Conservation (phyloP, 2,329 filamentous ascomycete genomes). For the Pestalotiopsis sp. region DNA sequence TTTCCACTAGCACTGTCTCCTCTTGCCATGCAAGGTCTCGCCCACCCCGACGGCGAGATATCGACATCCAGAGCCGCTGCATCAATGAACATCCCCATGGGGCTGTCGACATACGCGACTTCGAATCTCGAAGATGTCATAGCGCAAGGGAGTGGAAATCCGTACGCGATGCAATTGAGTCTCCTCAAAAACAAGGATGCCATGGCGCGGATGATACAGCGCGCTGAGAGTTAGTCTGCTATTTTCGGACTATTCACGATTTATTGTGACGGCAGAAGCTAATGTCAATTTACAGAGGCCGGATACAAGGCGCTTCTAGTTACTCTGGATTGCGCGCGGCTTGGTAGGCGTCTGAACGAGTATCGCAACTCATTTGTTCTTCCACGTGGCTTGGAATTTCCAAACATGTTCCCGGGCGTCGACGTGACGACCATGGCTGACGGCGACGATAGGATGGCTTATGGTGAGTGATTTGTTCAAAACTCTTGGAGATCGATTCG, state of each 20-base stretch:
- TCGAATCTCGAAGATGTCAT: constrained; percentile 48
- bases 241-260: not conserved
- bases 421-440: not conserved
- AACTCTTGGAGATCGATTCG: too few species aligned
- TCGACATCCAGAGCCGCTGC: constrained; percentile 50
- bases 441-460: not conserved
- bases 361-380: constrained; percentile 53
- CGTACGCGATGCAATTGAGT: constrained; percentile 58
- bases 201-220: constrained; percentile 41
- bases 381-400: constrained; percentile 43
- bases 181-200: constrained; percentile 50
- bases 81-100: constrained; percentile 45
- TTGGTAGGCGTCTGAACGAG: constrained; percentile 56
- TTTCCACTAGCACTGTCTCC: constrained; percentile 58
- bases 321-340: constrained; percentile 55
- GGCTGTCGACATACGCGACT: constrained; percentile 49
- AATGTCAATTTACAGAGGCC: constrained; percentile 29
- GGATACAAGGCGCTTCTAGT: constrained; percentile 58
- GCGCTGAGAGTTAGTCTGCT: constrained; percentile 42
- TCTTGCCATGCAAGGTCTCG: constrained; percentile 54
- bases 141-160: constrained; percentile 37
- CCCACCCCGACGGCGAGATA: constrained; percentile 54
- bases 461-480: constrained; percentile 15
- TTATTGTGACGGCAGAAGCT: not conserved
- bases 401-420: constrained; percentile 39